Evolutionary conservation across 1,284 basidiomycete species (phyloP), one percentile per base, ranked within the genome.

Genomic region (Schizophyllum commune): DNA sequence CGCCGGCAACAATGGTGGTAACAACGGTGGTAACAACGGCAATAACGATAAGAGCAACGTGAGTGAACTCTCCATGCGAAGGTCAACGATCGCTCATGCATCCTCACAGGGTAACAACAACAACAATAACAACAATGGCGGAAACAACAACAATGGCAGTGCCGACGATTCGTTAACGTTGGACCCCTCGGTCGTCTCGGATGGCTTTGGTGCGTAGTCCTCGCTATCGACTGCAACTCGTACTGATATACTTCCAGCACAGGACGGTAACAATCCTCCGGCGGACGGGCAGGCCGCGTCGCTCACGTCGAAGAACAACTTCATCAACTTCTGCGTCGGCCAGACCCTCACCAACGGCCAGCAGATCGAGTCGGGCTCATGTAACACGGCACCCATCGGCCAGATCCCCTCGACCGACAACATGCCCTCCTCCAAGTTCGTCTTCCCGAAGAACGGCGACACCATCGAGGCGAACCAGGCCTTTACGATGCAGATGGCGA

Each of bases 241-340:
- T 47, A 47, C 39, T 47, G 13, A 47, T 8, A 17, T 17, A 47
- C 39, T 8, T 47, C 9, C 39, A 47, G 39, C 39, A 3, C 39
- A 47, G 39, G 39, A 47, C 9, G 39, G 39, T 13, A 11, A 47
- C 9, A 47, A 47, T 8, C 61, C 63, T 1, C 63, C 63, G 1
- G 61, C 54, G 27, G 47, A 72, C 67, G 80, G 83, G 61, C 83
- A 85, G 70, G 80, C 83, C 59, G 69, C 83, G 4, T 86, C 84
- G 11, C 69, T 82, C 59, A 88, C 86, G 17, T 84, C 83, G 54
- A 75, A 74, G 52, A 88, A 90, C 77, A 89, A 89, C 75, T 89
- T 85, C 73, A 87, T 88, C 77, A 86, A 88, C 77, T 86, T 83
- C 74, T 87, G 83, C 68, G 75, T 78, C 51, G 75, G 81, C 64